A percentile compares a stretch with the other conserved stretches of the same genome.
Conservation (phyloP, 306 rosid genomes). For the Vigna mungo region DNA sequence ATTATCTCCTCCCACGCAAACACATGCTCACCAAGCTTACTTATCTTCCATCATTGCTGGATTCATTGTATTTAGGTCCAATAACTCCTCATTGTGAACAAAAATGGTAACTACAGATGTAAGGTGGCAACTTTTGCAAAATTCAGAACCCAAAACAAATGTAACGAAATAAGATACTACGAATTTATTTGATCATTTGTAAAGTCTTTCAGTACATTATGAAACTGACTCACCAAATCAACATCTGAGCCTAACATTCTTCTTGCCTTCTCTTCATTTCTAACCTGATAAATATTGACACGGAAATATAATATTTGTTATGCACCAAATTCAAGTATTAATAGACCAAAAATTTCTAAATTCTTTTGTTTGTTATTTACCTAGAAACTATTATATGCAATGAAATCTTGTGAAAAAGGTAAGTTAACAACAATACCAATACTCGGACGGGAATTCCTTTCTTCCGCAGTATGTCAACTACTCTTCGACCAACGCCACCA, state of each 20-base stretch:
- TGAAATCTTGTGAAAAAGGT: slow-evolving; percentile 28
- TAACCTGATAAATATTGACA: slow-evolving; percentile 62
- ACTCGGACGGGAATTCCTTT: slow-evolving; percentile 83
- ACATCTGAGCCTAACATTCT: slow-evolving; percentile 84
- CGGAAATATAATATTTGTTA: slow-evolving; percentile 18
- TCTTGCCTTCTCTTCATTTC: slow-evolving; percentile 93
- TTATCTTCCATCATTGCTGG: not conserved
- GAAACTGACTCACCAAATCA: slow-evolving; percentile 76
- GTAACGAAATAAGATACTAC: slow-evolving; percentile 5
- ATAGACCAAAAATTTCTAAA: not conserved
- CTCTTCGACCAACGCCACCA: slow-evolving; percentile 97
- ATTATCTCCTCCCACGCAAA: slow-evolving; percentile 26
- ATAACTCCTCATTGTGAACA: slow-evolving; percentile 23
- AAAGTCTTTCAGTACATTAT: slow-evolving; percentile 9
- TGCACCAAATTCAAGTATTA: not conserved
- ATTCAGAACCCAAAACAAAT: slow-evolving; percentile 11
- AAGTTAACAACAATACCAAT: slow-evolving; percentile 64
- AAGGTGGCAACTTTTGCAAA: slow-evolving; percentile 17
- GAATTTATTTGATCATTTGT: slow-evolving; percentile 14
- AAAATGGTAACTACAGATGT: slow-evolving; percentile 11
- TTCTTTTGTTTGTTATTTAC: not conserved
- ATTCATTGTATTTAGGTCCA: not conserved
- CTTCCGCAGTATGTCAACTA: slow-evolving; percentile 72
- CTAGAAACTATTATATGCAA: not conserved
- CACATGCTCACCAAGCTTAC: slow-evolving; percentile 16